phyloP scores from a whole-genome alignment of 75 land plant genomes.

The Sequoiadendron giganteum region DNA sequence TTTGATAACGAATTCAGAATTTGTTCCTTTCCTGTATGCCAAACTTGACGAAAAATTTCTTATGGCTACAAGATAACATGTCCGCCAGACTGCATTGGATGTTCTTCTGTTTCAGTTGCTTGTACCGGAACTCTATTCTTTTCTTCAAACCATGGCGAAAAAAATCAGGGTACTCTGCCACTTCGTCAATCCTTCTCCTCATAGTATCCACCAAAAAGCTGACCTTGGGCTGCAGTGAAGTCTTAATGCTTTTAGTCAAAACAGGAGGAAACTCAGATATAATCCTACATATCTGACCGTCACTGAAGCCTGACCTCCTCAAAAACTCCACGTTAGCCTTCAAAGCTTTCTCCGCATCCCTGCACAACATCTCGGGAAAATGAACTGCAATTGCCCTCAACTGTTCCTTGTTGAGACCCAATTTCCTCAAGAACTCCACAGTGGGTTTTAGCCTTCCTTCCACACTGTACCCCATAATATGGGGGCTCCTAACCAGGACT shows the following conservation, averaged over 20 bases:
- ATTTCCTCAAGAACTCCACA: conserved; percentile 49
- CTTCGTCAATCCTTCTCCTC: conserved; percentile 69
- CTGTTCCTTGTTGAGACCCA: conserved; percentile 52
- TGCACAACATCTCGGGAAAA: conserved; percentile 76
- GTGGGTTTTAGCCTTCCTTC: conserved; percentile 73
- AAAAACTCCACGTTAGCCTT: conserved; percentile 53
- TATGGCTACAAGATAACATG: conserved; percentile 71
- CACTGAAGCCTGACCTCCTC: conserved; percentile 41
- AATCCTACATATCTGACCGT: conserved; percentile 47
- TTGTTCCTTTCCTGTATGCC: conserved; percentile 26
- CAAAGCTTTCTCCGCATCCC: conserved; percentile 69
- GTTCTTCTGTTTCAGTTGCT: conserved; percentile 48
- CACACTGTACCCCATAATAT: conserved; percentile 83
- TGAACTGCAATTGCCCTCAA: conserved; percentile 49
- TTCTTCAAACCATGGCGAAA: conserved; percentile 74
- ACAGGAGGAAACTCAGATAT: conserved; percentile 80
- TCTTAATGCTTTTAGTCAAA: conserved; percentile 71
- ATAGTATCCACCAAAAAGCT: conserved; percentile 68
- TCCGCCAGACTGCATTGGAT: conserved; percentile 58
- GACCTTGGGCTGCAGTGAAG: conserved; percentile 86
- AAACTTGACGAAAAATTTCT: conserved; percentile 60
- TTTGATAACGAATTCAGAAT: not conserved
- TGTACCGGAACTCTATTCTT: conserved; percentile 65
- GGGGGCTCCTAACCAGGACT: conserved; percentile 59
- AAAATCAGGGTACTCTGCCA: conserved; percentile 76